These are phyloP conservation scores for Erythrobasidium hasegawianum DNA, from an alignment of 1,284 basidiomycete species.

Conservation along the genomic window DNA sequence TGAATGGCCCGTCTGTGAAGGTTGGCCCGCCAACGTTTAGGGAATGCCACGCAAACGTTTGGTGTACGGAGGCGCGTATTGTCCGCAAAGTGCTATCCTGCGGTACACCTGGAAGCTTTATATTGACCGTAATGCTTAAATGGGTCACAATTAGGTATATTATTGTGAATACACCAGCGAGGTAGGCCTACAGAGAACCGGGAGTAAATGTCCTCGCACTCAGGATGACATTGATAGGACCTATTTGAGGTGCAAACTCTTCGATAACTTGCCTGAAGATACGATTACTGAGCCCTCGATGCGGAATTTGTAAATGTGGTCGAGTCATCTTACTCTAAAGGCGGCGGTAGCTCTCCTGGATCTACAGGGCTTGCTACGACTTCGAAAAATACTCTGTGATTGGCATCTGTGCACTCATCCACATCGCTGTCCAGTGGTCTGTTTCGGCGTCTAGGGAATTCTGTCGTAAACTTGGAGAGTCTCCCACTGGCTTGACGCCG, in stretches of 20 bases:
- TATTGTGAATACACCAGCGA: no score
- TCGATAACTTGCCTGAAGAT: slow-evolving; percentile 5
- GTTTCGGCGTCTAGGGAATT: slow-evolving; percentile 10
- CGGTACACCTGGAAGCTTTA: slow-evolving; percentile 7
- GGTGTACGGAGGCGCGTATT: slow-evolving; percentile 7
- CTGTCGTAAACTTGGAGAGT: not conserved
- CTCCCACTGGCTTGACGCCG: not conserved
- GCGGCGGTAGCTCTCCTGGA: slow-evolving; percentile 22
- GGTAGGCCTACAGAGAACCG: slow-evolving; percentile 11
- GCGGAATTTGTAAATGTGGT: not conserved
- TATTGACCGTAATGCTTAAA: slow-evolving; percentile 17
- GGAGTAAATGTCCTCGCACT: slow-evolving; percentile 10
- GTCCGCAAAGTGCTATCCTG: not conserved
- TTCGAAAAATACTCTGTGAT: slow-evolving; percentile 8
- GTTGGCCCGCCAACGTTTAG: not conserved
- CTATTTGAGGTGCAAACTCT: slow-evolving; percentile 22
- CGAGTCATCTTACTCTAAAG: slow-evolving; percentile 15
- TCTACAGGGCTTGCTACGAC: slow-evolving; percentile 15
- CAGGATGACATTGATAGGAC: slow-evolving; percentile 18
- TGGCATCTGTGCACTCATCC: slow-evolving; percentile 6
- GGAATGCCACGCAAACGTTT: not conserved
- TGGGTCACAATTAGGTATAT: no score
- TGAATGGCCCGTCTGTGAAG: no score
- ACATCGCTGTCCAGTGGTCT: not conserved
- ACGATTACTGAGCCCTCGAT: not conserved